Base-by-base conservation (phyloP, 495 filamentous ascomycete species). In the Penicillium paxilli region DNA sequence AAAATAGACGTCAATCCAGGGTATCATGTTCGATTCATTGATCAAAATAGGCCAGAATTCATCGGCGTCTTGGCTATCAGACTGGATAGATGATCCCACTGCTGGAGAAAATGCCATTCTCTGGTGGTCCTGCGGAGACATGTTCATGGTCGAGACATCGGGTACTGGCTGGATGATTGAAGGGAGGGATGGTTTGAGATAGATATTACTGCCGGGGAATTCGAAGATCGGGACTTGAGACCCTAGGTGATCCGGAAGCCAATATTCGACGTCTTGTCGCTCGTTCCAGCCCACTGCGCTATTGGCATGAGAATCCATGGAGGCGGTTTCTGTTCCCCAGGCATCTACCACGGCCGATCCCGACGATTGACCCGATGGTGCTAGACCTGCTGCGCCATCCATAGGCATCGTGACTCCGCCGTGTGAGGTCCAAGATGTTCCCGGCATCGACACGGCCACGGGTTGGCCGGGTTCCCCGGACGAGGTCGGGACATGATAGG, bases 1-100 rank as follows among this genome's bases (percentile, higher is more conserved):
- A 71, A 96, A 95, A 76, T 88, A 95, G 59, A 89, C 91, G 14
- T 94, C 88, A 54, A 89, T 78, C 76, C 88, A 92, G 17, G 71
- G 73, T 21, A 76, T 70, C 61, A 76, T 69, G 48, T 70, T 76
- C 8, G 64, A 64, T 56, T 76, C 73, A 30, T 62, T 64, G 51
- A 76, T 76, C 5, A 67, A 66, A 4, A 64, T 23, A 3, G 73
- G 73, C 73, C 73, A 76, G 40, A 65, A 48, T 32, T 59, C 55
- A 9, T 59, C 59, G 8, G 35, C 21, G 9, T 66, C 57, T 23
- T 49, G 58, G 22, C 55, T 58, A n/a, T 60, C 61, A 10, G 58
- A 63, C 10, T 54, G 48, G 24, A 62, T 42, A 1, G 53, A 56
- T 17, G 60, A 54, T 17, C 47, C 57, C 20, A 62, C 57, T 20